phyloP scores from a whole-genome alignment of 176 grass and related monocot genomes.

The Tillandsia leiboldiana region DNA sequence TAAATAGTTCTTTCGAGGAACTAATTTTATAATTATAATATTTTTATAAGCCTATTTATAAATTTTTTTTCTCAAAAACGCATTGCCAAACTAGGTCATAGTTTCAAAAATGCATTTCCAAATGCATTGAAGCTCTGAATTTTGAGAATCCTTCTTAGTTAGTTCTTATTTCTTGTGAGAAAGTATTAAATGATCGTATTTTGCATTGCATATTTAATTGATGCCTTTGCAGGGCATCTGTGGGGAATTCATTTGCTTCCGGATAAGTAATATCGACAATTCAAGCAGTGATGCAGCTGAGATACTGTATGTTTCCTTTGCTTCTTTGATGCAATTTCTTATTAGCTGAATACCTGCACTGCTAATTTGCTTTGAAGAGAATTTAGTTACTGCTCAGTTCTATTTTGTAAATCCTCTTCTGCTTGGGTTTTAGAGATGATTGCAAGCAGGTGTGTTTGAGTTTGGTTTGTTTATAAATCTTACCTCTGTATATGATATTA shows the following conservation, averaged over 20 bases:
- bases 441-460: neutral
- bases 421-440: neutral
- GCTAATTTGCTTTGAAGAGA: neutral
- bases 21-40: too few species aligned
- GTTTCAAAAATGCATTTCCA: too few species aligned
- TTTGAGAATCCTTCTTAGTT: too few species aligned
- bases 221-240: conserved; percentile 46
- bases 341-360: conserved; percentile 1
- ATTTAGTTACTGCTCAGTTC: neutral
- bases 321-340: neutral
- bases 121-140: too few species aligned
- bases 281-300: conserved; percentile 34
- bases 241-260: conserved; percentile 59
- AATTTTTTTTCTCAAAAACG: too few species aligned
- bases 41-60: too few species aligned
- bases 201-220: too few species aligned
- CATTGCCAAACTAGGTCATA: too few species aligned
- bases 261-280: conserved; percentile 39
- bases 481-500: too few species aligned
- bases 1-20: too few species aligned
- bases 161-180: too few species aligned
- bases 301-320: conserved; percentile 50
- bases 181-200: too few species aligned
- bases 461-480: neutral
- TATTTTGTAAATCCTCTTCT: neutral